phyloP scores from a whole-genome alignment of 108 stramenopile species.

The Cylindrotheca closterium region DNA sequence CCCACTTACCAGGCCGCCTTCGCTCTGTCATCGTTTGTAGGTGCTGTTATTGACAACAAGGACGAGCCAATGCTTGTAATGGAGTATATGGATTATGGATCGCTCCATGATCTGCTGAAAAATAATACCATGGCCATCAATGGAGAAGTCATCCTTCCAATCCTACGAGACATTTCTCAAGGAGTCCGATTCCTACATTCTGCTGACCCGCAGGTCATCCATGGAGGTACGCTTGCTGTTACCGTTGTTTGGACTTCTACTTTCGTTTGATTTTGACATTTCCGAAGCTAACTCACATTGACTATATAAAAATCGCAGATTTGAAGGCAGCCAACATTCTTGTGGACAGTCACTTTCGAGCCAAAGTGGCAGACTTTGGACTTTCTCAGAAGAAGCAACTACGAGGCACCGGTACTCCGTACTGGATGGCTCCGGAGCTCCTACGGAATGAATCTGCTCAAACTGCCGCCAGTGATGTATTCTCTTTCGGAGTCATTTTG shows the following conservation, averaged over 20 bases:
- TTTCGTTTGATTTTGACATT: too few species aligned
- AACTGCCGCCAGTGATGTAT: conserved; percentile 50
- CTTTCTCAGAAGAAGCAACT: conserved; percentile 7
- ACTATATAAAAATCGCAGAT: too few species aligned
- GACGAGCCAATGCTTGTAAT: conserved; percentile 58
- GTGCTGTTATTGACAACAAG: conserved; percentile 23
- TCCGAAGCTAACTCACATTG: too few species aligned
- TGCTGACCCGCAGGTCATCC: conserved; percentile 50
- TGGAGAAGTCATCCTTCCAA: conserved; percentile 46
- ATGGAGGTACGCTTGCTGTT: too few species aligned
- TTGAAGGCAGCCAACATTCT: conserved; percentile 27
- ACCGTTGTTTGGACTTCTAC: too few species aligned
- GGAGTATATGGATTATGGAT: conserved; percentile 78
- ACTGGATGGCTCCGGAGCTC: conserved; percentile 93
- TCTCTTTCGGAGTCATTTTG: conserved; percentile 58
- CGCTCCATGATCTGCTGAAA: conserved; percentile 58
- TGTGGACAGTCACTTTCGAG: conserved; percentile 48
- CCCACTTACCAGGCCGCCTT: conserved; percentile 21
- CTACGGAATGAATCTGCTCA: conserved; percentile 39
- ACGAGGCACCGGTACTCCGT: conserved; percentile 34
- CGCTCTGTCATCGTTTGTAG: conserved; percentile 34
- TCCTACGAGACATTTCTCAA: conserved; percentile 50
- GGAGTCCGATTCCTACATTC: conserved; percentile 62
- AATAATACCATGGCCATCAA: conserved; percentile 49
- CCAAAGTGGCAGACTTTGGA: conserved; percentile 62